These are phyloP conservation scores for Colletotrichum neosansevieriae DNA, from an alignment of 2,329 filamentous ascomycete genomes.

Conservation along the genomic window DNA sequence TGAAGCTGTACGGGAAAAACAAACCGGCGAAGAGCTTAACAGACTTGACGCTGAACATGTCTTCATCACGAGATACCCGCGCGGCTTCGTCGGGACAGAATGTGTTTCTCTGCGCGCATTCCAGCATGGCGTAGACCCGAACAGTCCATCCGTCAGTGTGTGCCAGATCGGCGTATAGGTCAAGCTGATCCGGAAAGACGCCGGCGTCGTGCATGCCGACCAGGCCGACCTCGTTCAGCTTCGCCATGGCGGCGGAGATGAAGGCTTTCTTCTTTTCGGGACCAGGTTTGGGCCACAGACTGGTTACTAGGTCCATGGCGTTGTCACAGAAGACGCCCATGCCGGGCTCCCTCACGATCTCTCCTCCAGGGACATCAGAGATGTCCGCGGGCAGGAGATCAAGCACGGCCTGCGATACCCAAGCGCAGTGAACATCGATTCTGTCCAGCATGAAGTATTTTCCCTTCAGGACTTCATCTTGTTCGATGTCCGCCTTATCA, in stretches of 20 bases:
- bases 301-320: slow-evolving; percentile 72
- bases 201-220: slow-evolving; percentile 79
- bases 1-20: slow-evolving; percentile 32
- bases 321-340: slow-evolving; percentile 80
- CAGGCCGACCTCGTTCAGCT: slow-evolving; percentile 73
- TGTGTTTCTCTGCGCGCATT: slow-evolving; percentile 73
- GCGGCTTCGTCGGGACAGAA: slow-evolving; percentile 68
- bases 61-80: slow-evolving; percentile 57
- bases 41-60: slow-evolving; percentile 69
- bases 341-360: slow-evolving; percentile 71
- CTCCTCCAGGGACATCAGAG: slow-evolving; percentile 70
- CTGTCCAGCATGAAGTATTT: slow-evolving; percentile 77
- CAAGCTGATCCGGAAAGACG: slow-evolving; percentile 65
- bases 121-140: slow-evolving; percentile 76
- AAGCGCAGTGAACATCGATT: slow-evolving; percentile 77
- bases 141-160: slow-evolving; percentile 66
- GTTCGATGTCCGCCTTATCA: slow-evolving; percentile 60
- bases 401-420: slow-evolving; percentile 75
- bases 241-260: slow-evolving; percentile 70
- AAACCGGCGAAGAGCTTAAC: slow-evolving; percentile 78
- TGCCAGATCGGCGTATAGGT: slow-evolving; percentile 66
- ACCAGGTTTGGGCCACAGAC: slow-evolving; percentile 68
- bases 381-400: slow-evolving; percentile 67
- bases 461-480: slow-evolving; percentile 63
- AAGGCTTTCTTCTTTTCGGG: slow-evolving; percentile 65